Conservation (phyloP, 23 red algal genomes). For the Gracilaria gracilis region DNA sequence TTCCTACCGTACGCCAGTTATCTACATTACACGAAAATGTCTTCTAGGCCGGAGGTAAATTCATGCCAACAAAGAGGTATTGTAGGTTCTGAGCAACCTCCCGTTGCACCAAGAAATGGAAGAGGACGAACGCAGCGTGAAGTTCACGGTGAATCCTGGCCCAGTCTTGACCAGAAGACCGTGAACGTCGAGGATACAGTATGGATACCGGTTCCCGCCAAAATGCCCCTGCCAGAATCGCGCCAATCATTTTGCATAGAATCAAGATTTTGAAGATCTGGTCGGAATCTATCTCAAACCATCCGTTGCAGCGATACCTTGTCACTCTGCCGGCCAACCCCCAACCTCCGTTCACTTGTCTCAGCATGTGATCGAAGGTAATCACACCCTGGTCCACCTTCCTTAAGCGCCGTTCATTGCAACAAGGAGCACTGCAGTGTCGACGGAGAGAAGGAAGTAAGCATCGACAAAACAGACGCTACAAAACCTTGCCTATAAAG, state of each 20-base stretch:
- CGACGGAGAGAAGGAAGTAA: background rate
- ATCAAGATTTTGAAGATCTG: slow-evolving; percentile 11
- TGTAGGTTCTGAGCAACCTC: too few species aligned
- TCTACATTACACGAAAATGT: too few species aligned
- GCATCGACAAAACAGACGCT: background rate
- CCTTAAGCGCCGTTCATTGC: background rate
- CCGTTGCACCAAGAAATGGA: too few species aligned
- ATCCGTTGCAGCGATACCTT: too few species aligned
- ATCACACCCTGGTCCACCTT: background rate
- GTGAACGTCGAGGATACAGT: background rate
- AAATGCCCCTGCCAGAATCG: background rate
- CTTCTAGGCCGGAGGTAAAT: too few species aligned
- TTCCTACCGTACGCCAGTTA: too few species aligned
- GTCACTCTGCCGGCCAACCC: too few species aligned
- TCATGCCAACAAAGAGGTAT: too few species aligned
- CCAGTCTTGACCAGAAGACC: too few species aligned
- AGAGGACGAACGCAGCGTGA: too few species aligned
- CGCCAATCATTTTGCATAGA: background rate
- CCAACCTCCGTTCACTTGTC: background rate
- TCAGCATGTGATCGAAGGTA: background rate
- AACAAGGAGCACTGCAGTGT: background rate
- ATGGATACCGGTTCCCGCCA: background rate
- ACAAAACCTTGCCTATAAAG: background rate
- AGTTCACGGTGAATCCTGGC: too few species aligned
- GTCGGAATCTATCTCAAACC: too few species aligned